Evolutionary conservation across 1,284 basidiomycete genomes (phyloP), one percentile per base, ranked within the genome.

Genomic region (Phlebopus sp.): DNA sequence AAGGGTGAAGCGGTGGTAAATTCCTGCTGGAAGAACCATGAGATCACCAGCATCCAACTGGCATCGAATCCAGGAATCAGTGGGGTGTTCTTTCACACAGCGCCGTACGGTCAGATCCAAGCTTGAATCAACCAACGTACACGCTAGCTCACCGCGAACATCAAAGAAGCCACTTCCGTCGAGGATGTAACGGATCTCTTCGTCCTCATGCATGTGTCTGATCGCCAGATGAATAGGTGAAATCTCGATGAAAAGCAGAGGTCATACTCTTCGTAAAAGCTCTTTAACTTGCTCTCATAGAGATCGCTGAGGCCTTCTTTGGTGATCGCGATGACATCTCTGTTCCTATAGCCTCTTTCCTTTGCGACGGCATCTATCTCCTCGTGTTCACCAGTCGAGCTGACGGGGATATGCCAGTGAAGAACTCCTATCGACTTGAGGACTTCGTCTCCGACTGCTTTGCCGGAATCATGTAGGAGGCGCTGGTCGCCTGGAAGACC

Each of bases 151-250:
- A 86, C 87, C 85, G 51, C 89, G 77, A 27, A 92, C 77, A 54
- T 93, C 91, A 59, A 94, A 95, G 73, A 82, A 96, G 0, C 91
- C 91, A 38, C 80, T 82, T 6, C 92, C 92, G 1, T 78, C 76
- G 35, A 90, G 74, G 55, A 94, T 84, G 63, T 89, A 96, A 14
- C 92, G 77, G 57, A 93, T 93, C 69, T 94, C 92, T 65, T 94
- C 91, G 57, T 94, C 92, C 67, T 94, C 90, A 58, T 94, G 92
- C 70, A 94, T 77, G 58, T 93, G 90, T 60, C 87, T 90, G 49
- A 52, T 48, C 13, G 17, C 4, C 36, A 7, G 14, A 44, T 63
- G 37, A 50, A 32, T 32, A 10, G n/a, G n/a, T 8, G 3, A 10
- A 9, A 25, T 7, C 5, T n/a, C 7, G 7, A 9, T 15, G 5